Base-by-base conservation (phyloP, 2,329 filamentous ascomycete species). In the Diplodia seriata region DNA sequence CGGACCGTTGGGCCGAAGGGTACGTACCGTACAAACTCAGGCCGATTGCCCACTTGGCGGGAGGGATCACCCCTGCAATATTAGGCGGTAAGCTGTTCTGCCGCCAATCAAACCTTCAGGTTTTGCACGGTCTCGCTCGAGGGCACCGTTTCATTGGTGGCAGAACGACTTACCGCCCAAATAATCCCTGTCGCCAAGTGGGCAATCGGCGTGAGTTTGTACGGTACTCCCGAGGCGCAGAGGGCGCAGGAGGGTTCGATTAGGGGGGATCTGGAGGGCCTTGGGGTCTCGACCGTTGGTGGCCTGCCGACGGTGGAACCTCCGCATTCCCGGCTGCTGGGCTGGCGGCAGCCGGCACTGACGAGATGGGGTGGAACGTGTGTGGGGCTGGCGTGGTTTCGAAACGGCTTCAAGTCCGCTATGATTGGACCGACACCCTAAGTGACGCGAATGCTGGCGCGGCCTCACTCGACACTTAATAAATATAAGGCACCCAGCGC, bases 381-480 rank as follows among this genome's bases (percentile, higher is more conserved):
- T 31, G 56, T 59, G 56, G 56, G 56, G 36, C 56, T 31, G 23
- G 33, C 20, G 12, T 47, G 56, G 55, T 59, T 59, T 59, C 56
- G 56, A 47, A 59, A 59, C 56, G 36, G 36, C 36, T 3, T 4
- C 36, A 1, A 12, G 8, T 8, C 36, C 36, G 8, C 36, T 38
- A 9, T 47, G 20, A 59, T 59, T 59, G 15, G 56, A 18, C 23
- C 38, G 29, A 12, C 31, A n/a, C 50, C n/a, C 7, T 11, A 2
- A n/a, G 53, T 56, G 53, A 29, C 53, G 53, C 23, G 50, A 53
- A 31, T 4, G 50, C 50, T 53, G 50, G 50, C 50, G 50, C 29
- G 50, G 15, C 50, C 23, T 26, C 50, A 53, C 26, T 31, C 20
- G 50, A 29, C 50, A 53, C 26, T 53, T 9, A 53, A 18, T 53